Evolutionary conservation across 768 basidiomycete species (phyloP).

Genomic region (Dioszegia aurantiaca): DNA sequence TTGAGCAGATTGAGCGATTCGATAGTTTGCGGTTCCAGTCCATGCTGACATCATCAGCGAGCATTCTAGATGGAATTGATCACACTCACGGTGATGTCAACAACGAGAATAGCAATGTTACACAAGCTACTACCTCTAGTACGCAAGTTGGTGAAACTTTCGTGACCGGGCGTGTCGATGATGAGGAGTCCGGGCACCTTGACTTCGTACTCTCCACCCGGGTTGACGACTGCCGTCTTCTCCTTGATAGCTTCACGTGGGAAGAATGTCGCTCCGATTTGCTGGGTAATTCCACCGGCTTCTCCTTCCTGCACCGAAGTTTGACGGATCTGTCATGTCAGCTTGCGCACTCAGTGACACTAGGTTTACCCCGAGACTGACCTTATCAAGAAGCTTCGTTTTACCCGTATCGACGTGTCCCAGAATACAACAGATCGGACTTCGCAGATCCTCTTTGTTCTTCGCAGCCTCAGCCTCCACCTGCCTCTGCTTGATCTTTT

Average conservation of each 20-base stretch:
- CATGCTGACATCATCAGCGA: slow-evolving; percentile 63
- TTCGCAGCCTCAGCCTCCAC: slow-evolving; percentile 81
- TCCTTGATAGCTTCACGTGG: slow-evolving; percentile 88
- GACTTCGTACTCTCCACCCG: slow-evolving; percentile 76
- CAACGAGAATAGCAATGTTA: slow-evolving; percentile 97
- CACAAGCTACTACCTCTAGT: slow-evolving; percentile 93
- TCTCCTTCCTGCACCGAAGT: slow-evolving; percentile 99
- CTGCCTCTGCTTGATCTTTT: slow-evolving; percentile 70
- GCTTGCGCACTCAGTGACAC: neutral
- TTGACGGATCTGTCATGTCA: slow-evolving; percentile 78
- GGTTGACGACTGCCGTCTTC: slow-evolving; percentile 92
- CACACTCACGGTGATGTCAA: slow-evolving; percentile 83
- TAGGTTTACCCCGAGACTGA: slow-evolving; percentile 53
- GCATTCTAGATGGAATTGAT: neutral
- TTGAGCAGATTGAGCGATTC: slow-evolving; percentile 89
- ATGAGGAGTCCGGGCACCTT: slow-evolving; percentile 93
- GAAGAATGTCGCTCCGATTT: slow-evolving; percentile 99
- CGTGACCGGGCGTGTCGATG: slow-evolving; percentile 98
- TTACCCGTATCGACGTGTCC: slow-evolving; percentile 99
- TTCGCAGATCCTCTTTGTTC: slow-evolving; percentile 83
- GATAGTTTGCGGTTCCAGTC: slow-evolving; percentile 94
- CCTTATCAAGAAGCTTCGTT: slow-evolving; percentile 96
- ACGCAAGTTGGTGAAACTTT: slow-evolving; percentile 95
- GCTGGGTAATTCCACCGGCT: slow-evolving; percentile 99
- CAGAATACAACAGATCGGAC: slow-evolving; percentile 97